Evolutionary conservation across 805 yeast species (phyloP), one percentile per base, ranked within the genome.

Genomic region (Cyberlindnera bimundalis): DNA sequence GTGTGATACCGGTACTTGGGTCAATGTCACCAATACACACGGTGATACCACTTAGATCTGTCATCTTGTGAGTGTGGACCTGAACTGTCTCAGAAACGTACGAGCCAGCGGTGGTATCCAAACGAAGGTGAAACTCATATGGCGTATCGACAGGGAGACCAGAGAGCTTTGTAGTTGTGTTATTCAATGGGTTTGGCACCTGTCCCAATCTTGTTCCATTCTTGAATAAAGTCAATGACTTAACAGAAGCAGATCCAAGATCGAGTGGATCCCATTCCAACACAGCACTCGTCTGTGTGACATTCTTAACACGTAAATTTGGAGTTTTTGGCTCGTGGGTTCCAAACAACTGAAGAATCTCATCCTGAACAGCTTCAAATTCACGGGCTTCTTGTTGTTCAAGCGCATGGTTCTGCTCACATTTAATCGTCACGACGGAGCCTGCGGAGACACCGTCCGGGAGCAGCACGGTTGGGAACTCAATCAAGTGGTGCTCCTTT

Each of bases 391-490:
- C 93, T 44, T 67, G 64, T 28, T 60, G 52, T 58, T 91, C 96
- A 27, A 80, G 75, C 32, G 72, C 77, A 4, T 70, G 54, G 56
- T 90, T 95, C 47, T 85, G 81, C 38, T 84, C 89, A 60, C 96
- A 90, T 43, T 72, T 76, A 61, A 93, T 81, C 53, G 83, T 84
- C 37, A 93, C 87, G 39, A 93, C 84, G 11, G 96, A 85, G 3
- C 99, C 99, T 1, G 98, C 95, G 50, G 77, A 74, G 26, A 90
- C 93, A 29, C 91, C 90, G 52, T 82, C 84, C 8, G 99, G 99
- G 33, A 93, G 68, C 40, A 93, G 69, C 42, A 91, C 79, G 4
- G 98, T 88, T n/a, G 99, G 99, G 56, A 91, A 93, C 58, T 93
- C 99, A 50, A 93, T 90, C 46, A 91, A 72, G 59, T 90, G 96